Conservation (phyloP, 306 rosid species). For the Rosa chinensis region DNA sequence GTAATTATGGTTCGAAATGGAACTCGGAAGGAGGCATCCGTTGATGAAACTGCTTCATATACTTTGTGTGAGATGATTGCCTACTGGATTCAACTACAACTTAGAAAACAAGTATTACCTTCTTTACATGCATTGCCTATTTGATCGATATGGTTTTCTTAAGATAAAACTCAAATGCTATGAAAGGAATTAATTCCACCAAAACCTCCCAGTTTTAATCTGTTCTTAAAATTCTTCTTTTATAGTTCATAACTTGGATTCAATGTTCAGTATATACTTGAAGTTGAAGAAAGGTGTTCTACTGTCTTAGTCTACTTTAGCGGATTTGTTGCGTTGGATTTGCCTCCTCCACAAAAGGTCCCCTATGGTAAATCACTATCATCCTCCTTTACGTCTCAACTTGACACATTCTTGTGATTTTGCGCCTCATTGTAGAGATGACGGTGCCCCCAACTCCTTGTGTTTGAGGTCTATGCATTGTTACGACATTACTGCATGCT, state of each 20-base stretch:
- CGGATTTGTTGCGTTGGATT: slow-evolving; percentile 62
- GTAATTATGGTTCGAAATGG: slow-evolving; percentile 46
- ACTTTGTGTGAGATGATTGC: slow-evolving; percentile 64
- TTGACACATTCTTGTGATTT: not conserved
- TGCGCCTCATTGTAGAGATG: not conserved
- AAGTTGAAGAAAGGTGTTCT: slow-evolving; percentile 42
- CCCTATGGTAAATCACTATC: slow-evolving; percentile 55
- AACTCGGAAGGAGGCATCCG: slow-evolving; percentile 32
- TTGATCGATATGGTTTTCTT: slow-evolving; percentile 28
- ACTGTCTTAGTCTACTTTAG: slow-evolving; percentile 57
- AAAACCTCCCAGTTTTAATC: no score
- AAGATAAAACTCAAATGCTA: no score
- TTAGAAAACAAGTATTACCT: slow-evolving; percentile 47
- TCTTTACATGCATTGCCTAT: slow-evolving; percentile 49
- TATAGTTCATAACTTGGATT: slow-evolving; percentile 7
- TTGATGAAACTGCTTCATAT: slow-evolving; percentile 42
- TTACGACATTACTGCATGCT: slow-evolving; percentile 21
- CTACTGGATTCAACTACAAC: slow-evolving; percentile 69
- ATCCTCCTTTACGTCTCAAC: not conserved
- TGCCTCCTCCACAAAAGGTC: slow-evolving; percentile 70
- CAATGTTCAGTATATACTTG: slow-evolving; percentile 30
- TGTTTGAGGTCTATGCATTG: not conserved
- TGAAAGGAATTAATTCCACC: no score
- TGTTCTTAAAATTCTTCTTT: not conserved
- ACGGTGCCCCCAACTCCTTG: not conserved